Conservation (phyloP, 345 rosid genomes). For the Eucalyptus erythrocorys region DNA sequence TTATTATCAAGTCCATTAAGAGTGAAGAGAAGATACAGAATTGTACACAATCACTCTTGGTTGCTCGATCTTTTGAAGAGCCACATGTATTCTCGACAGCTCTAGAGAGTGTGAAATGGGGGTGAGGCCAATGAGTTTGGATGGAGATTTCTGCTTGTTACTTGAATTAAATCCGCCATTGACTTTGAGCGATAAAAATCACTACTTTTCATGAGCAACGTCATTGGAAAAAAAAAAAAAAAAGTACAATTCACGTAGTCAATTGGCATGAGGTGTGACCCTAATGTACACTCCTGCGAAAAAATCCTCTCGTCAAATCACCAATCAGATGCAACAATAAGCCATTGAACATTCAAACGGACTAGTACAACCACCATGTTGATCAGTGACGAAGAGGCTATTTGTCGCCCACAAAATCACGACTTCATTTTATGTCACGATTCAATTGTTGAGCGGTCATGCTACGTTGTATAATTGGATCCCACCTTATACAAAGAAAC, state of each 20-base stretch:
- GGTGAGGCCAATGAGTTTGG: background rate
- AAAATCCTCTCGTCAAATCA: background rate
- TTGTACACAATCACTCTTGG: background rate
- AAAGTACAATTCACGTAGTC: background rate
- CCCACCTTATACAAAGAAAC: background rate
- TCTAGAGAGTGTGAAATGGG: background rate
- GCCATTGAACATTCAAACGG: background rate
- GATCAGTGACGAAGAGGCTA: background rate
- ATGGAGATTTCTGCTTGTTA: background rate
- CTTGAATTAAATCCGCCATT: background rate
- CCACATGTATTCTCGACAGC: background rate
- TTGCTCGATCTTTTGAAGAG: background rate
- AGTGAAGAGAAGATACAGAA: background rate
- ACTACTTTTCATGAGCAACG: background rate
- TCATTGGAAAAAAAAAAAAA: no score
- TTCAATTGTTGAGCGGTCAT: rapidly evolving
- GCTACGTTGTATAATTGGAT: no score
- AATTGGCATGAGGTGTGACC: background rate
- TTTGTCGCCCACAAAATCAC: background rate
- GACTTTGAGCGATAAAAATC: background rate
- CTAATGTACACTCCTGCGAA: rapidly evolving
- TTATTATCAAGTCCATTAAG: background rate
- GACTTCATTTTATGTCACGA: background rate
- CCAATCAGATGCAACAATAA: background rate
- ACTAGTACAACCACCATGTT: background rate